These are phyloP conservation scores for Madurella mycetomatis DNA, from an alignment of 2,329 filamentous ascomycete species.

Conservation along the genomic window DNA sequence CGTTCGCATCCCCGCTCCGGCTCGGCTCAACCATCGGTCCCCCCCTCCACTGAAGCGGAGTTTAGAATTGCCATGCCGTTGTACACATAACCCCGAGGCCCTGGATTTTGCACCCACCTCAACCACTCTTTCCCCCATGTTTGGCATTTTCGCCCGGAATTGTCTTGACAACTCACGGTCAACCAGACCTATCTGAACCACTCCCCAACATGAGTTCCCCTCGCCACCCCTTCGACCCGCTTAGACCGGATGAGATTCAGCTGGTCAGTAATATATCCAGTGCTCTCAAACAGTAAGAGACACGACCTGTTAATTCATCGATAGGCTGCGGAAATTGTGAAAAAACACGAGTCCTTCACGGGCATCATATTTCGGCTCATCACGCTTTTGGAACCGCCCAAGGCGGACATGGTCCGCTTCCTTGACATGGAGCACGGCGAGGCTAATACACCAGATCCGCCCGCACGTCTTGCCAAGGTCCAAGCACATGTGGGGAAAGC, in stretches of 20 bases:
- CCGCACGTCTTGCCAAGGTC: slow-evolving; percentile 38
- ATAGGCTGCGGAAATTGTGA: slow-evolving; percentile 12
- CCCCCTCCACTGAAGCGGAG: background rate
- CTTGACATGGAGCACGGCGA: slow-evolving; percentile 40
- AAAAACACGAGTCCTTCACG: background rate
- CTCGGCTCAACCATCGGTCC: slow-evolving; percentile 4
- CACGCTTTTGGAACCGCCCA: slow-evolving; percentile 46
- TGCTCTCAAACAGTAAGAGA: background rate
- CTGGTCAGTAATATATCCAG: background rate
- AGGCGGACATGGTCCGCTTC: slow-evolving; percentile 42
- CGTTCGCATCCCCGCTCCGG: slow-evolving; percentile 7
- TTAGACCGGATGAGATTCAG: slow-evolving; percentile 7
- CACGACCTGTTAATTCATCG: background rate
- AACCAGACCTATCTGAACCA: too few species aligned
- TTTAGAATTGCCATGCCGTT: background rate
- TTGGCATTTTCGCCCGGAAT: background rate
- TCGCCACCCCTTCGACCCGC: slow-evolving; percentile 11
- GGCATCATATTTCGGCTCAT: slow-evolving; percentile 42
- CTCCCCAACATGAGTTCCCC: background rate
- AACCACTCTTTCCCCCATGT: background rate
- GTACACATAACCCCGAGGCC: background rate
- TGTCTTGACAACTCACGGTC: too few species aligned
- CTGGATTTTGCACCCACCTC: too few species aligned
- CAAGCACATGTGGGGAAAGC: slow-evolving; percentile 32
- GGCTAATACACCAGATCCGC: slow-evolving; percentile 23